These are phyloP conservation scores for Fomitiporia mediterranea DNA, from an alignment of 1,284 basidiomycete species.

Conservation along the genomic window DNA sequence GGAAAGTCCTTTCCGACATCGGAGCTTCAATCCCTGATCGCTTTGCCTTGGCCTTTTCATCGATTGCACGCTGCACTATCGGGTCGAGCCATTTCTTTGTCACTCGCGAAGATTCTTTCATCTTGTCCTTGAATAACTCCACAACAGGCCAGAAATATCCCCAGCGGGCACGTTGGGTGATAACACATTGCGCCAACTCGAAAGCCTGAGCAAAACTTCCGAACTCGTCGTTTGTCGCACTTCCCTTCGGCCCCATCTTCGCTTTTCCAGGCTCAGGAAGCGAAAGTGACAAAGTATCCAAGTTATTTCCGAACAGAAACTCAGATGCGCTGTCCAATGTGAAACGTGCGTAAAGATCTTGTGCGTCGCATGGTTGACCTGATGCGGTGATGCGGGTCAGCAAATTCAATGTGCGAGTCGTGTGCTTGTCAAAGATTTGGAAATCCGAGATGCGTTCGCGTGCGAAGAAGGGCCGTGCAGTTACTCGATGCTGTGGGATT, in stretches of 20 bases:
- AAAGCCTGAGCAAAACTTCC: conserved; percentile 62
- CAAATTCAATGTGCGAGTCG: conserved; percentile 44
- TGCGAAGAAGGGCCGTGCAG: conserved; percentile 69
- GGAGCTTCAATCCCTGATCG: conserved; percentile 35
- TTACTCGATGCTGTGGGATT: conserved; percentile 50
- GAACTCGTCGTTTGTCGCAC: conserved; percentile 53
- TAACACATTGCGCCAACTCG: conserved; percentile 53
- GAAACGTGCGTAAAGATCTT: conserved; percentile 66
- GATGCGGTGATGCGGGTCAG: conserved; percentile 37
- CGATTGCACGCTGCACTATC: conserved; percentile 49
- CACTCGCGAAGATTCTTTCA: conserved; percentile 42
- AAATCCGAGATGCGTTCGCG: conserved; percentile 67
- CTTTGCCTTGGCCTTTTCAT: conserved; percentile 39
- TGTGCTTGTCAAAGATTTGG: conserved; percentile 57
- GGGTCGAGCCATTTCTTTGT: conserved; percentile 61
- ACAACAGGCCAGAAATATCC: conserved; percentile 66
- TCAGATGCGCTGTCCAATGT: conserved; percentile 67
- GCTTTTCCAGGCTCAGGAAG: conserved; percentile 48
- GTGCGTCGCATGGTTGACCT: conserved; percentile 48
- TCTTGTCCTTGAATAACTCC: conserved; percentile 59
- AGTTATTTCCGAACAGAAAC: conserved; percentile 59
- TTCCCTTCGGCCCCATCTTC: conserved; percentile 51
- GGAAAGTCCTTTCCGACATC: conserved; percentile 53
- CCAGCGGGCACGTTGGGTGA: conserved; percentile 46
- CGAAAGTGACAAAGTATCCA: conserved; percentile 53